Evolutionary conservation across 2,329 filamentous ascomycete species (phyloP).

Genomic region (Decorospora gaudefroyi): DNA sequence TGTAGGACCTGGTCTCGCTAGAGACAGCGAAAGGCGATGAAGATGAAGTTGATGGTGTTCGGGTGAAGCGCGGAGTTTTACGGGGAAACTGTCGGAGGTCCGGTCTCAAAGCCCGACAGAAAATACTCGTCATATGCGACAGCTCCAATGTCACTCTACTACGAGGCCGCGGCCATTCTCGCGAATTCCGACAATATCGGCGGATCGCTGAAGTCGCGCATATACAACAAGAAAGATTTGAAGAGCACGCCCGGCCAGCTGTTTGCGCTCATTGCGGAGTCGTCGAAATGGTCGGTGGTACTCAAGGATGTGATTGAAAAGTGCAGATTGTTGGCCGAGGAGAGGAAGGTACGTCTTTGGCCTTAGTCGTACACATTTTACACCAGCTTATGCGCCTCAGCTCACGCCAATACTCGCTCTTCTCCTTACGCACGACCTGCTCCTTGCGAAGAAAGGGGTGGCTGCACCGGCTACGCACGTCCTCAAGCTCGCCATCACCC

Average conservation of each 20-base stretch:
- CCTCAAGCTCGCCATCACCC: slow-evolving; percentile 72
- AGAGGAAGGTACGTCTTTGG: slow-evolving; percentile 71
- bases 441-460: slow-evolving; percentile 80
- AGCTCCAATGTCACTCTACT: slow-evolving; percentile 83
- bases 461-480: slow-evolving; percentile 80
- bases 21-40: no score
- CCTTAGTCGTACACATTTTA: slow-evolving; percentile 12
- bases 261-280: slow-evolving; percentile 84
- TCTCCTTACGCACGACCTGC: slow-evolving; percentile 81
- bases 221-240: slow-evolving; percentile 73
- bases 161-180: slow-evolving; percentile 81
- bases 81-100: slow-evolving; percentile 14
- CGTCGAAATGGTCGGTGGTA: slow-evolving; percentile 85
- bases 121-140: slow-evolving; percentile 7
- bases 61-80: slow-evolving; percentile 9
- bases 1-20: no score
- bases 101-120: slow-evolving; percentile 9
- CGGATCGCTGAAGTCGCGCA: slow-evolving; percentile 84
- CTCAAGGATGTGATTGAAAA: slow-evolving; percentile 89
- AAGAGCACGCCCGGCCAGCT: slow-evolving; percentile 81
- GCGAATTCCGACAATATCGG: slow-evolving; percentile 65
- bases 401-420: slow-evolving; percentile 79
- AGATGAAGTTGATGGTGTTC: no score
- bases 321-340: slow-evolving; percentile 73
- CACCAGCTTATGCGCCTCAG: slow-evolving; percentile 52